Evolutionary conservation across 495 filamentous ascomycete genomes (phyloP).

Genomic region (Daldinia caldariorum): DNA sequence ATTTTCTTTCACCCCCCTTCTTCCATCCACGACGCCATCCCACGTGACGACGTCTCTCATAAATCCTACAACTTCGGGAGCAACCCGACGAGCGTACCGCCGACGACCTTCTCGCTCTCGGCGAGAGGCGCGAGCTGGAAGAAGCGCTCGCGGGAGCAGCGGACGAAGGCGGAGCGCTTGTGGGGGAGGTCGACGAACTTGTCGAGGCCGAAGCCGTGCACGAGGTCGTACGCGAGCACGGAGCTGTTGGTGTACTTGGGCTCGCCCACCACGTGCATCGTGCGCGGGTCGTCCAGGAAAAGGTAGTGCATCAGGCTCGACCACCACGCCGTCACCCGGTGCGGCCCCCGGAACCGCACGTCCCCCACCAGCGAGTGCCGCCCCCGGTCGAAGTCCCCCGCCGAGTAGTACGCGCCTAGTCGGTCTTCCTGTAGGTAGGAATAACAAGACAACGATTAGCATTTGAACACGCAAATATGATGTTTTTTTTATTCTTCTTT

Average conservation of each 20-base stretch:
- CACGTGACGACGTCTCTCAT: constrained; percentile 11
- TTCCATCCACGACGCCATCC: neutral
- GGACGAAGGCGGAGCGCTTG: constrained; percentile 71
- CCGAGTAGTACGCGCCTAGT: constrained; percentile 71
- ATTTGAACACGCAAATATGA: constrained; percentile 11
- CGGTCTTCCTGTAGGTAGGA: constrained; percentile 65
- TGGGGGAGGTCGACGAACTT: constrained; percentile 74
- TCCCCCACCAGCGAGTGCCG: constrained; percentile 76
- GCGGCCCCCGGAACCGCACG: constrained; percentile 67
- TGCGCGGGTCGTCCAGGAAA: constrained; percentile 75
- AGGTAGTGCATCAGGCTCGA: constrained; percentile 74
- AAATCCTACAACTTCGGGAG: constrained; percentile 56
- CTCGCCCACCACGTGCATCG: constrained; percentile 70
- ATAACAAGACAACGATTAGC: neutral
- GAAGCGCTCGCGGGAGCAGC: constrained; percentile 70
- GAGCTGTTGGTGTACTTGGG: constrained; percentile 67
- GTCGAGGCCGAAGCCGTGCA: constrained; percentile 70
- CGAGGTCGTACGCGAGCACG: constrained; percentile 72
- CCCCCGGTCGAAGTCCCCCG: constrained; percentile 71
- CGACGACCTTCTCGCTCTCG: constrained; percentile 59
- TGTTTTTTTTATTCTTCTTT: too few species aligned
- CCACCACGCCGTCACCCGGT: constrained; percentile 75
- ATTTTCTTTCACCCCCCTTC: neutral
- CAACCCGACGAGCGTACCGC: constrained; percentile 57
- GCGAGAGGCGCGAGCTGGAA: constrained; percentile 72